These are phyloP conservation scores for Ammopiptanthus mongolicus DNA, from an alignment of 306 rosid species.

Conservation along the genomic window DNA sequence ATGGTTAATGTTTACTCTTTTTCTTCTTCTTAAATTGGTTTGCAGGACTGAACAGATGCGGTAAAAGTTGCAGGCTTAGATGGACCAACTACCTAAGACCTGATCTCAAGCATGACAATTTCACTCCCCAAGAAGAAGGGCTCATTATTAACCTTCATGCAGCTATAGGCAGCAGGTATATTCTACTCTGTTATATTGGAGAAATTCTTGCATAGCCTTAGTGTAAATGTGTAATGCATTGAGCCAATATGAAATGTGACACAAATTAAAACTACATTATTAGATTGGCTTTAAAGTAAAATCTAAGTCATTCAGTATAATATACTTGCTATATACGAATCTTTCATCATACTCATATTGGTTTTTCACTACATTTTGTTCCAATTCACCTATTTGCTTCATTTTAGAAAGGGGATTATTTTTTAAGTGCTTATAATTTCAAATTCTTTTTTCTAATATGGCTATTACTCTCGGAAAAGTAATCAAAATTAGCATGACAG, in stretches of 20 bases:
- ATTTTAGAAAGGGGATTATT: background rate
- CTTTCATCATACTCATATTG: background rate
- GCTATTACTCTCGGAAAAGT: background rate
- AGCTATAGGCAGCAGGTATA: conserved; percentile 88
- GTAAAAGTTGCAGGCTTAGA: conserved; percentile 89
- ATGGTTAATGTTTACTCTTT: background rate
- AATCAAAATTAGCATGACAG: conserved; percentile 25
- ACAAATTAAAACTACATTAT: background rate
- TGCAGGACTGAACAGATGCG: conserved; percentile 87
- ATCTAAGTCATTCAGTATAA: background rate
- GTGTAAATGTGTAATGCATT: background rate
- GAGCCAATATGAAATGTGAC: conserved; percentile 1
- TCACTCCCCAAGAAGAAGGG: conserved; percentile 84
- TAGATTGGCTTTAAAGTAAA: background rate
- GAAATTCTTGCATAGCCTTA: background rate
- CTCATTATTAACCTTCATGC: conserved; percentile 72
- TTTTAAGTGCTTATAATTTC: background rate
- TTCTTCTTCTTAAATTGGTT: background rate
- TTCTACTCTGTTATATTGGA: background rate
- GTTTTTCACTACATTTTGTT: background rate
- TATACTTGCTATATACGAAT: background rate
- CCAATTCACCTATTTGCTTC: background rate
- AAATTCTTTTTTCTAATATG: background rate
- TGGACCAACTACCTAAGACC: conserved; percentile 95
- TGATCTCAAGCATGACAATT: conserved; percentile 82